Base-by-base conservation (phyloP, 805 yeast genomes). In the Cyberlindnera saturnus region DNA sequence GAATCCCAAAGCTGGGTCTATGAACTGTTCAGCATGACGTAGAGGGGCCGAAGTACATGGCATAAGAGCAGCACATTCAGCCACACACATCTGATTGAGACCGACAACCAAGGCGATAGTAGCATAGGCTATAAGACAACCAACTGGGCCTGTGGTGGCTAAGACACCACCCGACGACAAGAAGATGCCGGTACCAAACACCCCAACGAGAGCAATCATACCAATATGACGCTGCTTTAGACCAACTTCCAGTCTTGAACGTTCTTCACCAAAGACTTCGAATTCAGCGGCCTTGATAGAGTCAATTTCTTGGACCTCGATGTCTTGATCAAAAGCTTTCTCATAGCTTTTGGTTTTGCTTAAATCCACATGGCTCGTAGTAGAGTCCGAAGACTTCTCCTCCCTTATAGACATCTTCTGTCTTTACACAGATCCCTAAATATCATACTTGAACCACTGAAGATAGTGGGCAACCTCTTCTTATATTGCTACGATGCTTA, bases 131-230 rank as follows among this genome's bases (percentile, higher is more conserved):
- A 68, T 33, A 17, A 66, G 40, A 46, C 64, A 53, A 19, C 70
- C 69, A 9, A 57, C 64, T 6, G 63, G 62, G 8, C 66, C 65
- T 33, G 65, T 58, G n/a, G 50, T 53, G 20, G 59, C 55, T 23
- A 69, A 54, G 15, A 67, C 60, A 36, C 64, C 62, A 34, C 71
- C 73, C 1, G 67, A 59, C 19, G 66, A 60, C 28, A 67, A 48
- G 48, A 65, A 67, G 11, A 69, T 53, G 42, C 74, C 74, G 1
- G 74, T 69, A 42, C 74, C 74, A 47, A 70, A 60, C 40, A 71
- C 64, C 44, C 73, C 69, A 13, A 72, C 74, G 40, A 73, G 64
- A 31, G 76, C 69, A 46, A 73, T 69, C 74, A 73, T 70, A 50
- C 70, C 74, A 44, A 71, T 54, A 50, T 70, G 75, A 40, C 61